These are phyloP conservation scores for Trypanosoma grayi DNA, from an alignment of 208 protist genomes.

Conservation along the genomic window DNA sequence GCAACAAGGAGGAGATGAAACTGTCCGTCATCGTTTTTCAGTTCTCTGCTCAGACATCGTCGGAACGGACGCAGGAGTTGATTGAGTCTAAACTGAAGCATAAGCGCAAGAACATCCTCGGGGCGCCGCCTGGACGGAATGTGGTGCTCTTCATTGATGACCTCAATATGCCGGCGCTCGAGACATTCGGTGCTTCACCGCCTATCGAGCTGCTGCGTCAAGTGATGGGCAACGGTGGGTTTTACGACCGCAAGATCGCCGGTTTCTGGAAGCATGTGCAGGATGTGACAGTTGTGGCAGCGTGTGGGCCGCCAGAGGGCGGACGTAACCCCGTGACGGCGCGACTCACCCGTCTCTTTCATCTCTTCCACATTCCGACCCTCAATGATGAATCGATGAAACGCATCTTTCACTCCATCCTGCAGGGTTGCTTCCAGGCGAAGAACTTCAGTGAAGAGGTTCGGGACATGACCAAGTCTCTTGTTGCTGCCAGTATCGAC, in stretches of 20 bases:
- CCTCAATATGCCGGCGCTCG: conserved; percentile 97
- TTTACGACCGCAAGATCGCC: conserved; percentile 95
- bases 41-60: conserved; percentile 96
- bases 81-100: conserved; percentile 97
- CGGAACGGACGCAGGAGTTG: conserved; percentile 95
- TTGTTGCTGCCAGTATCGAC: conserved; percentile 90
- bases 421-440: conserved; percentile 87
- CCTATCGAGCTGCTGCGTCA: conserved; percentile 98
- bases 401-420: conserved; percentile 94
- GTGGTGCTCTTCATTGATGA: conserved; percentile 98
- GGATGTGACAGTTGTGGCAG: conserved; percentile 94
- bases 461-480: conserved; percentile 42
- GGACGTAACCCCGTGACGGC: conserved; percentile 94
- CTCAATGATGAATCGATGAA: conserved; percentile 93
- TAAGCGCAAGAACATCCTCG: conserved; percentile 95
- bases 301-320: conserved; percentile 95
- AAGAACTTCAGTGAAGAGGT: conserved; percentile 88
- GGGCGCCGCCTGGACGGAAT: conserved; percentile 90
- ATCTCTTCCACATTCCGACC: conserved; percentile 92
- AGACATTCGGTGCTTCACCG: conserved; percentile 96
- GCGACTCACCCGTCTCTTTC: conserved; percentile 94
- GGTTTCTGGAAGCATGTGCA: conserved; percentile 95
- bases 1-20: conserved; percentile 72
- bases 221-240: conserved; percentile 95
- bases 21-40: conserved; percentile 88